Percentiles rank a stretch among this genome's conserved stretches.
These are phyloP conservation scores for Ramichloridium luteum DNA, from an alignment of 2,329 filamentous ascomycete species.

Conservation along the genomic window DNA sequence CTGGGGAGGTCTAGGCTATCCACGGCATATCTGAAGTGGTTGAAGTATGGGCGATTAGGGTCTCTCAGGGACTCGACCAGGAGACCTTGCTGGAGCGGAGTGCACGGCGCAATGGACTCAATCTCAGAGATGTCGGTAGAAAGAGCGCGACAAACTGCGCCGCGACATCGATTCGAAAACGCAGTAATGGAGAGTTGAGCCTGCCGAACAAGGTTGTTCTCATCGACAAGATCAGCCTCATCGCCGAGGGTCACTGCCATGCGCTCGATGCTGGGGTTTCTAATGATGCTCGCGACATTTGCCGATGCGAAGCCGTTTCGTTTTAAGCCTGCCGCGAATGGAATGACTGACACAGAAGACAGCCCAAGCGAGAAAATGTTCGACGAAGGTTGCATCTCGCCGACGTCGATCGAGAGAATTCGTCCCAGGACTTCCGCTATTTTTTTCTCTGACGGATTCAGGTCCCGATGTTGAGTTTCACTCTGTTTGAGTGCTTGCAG, in stretches of 20 bases:
- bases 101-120: constrained; percentile 69
- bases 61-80: constrained; percentile 56
- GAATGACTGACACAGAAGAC: constrained; percentile 74
- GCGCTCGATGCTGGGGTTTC: constrained; percentile 34
- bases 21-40: constrained; percentile 55
- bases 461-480: constrained; percentile 12
- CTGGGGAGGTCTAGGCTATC: constrained; percentile 31
- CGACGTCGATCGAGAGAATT: constrained; percentile 36
- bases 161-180: constrained; percentile 49
- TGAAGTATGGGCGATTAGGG: constrained; percentile 57
- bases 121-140: constrained; percentile 41
- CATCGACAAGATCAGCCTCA: constrained; percentile 6
- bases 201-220: constrained; percentile 38
- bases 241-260: constrained; percentile 27
- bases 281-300: constrained; percentile 56
- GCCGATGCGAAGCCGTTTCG: constrained; percentile 48
- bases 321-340: constrained; percentile 53
- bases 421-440: constrained; percentile 45
- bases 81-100: constrained; percentile 76
- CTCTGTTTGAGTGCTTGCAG: constrained; percentile 43
- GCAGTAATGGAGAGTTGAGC: constrained; percentile 41
- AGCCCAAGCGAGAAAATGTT: constrained; percentile 79
- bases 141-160: constrained; percentile 42
- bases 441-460: constrained; percentile 30
- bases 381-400: constrained; percentile 40